Base-by-base conservation (phyloP, 345 rosid species). In the Fremontodendron californicum region DNA sequence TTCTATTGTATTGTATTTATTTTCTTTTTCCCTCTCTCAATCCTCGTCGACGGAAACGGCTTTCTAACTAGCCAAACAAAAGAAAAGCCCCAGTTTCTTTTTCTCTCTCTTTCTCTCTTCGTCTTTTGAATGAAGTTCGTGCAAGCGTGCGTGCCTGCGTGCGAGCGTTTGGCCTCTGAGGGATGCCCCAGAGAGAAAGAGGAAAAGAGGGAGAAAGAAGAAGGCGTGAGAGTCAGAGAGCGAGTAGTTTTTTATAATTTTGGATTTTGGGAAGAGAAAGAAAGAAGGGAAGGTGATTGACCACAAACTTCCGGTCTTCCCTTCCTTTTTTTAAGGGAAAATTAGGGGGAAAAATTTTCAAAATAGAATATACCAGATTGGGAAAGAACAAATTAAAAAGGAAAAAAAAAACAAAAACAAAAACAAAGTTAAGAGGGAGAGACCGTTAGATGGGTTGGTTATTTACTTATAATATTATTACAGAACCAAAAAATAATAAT, bases 221-320 rank as follows among this genome's bases (percentile, higher is more conserved):
- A 57, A 13, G 63, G 71, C 21, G 74, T 2, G 54, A 68, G 45
- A 39, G 16, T 15, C 12, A 11, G 78, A 70, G 82, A 81, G 39
- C 64, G 82, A 75, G 62, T 69, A 79, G 58, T 66, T 79, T 73
- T 79, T 62, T 75, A 62, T 75, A 55, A 21, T 31, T 75, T 51
- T 52, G 48, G 61, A 55, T 23, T 55, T 33, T 33, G 35, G 35
- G 35, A 1, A 21, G 61, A 7, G 31, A n/a, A 67, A 39, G 46
- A 46, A 55, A 21, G 29, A 23, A 23, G 12, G 12, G 13, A 58
- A 42, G 23, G 12, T 81, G 77, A 73, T 75, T 23, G 39, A 83
- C 55, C 77, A 52, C 83, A 77, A 79, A 58, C 78, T 64, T 29
- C 27, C 54, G 21, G 21, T 15, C 21, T 2, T 25, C 21, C 10